Base-by-base conservation (phyloP, 2,329 filamentous ascomycete species). In the Talaromyces sp. region DNA sequence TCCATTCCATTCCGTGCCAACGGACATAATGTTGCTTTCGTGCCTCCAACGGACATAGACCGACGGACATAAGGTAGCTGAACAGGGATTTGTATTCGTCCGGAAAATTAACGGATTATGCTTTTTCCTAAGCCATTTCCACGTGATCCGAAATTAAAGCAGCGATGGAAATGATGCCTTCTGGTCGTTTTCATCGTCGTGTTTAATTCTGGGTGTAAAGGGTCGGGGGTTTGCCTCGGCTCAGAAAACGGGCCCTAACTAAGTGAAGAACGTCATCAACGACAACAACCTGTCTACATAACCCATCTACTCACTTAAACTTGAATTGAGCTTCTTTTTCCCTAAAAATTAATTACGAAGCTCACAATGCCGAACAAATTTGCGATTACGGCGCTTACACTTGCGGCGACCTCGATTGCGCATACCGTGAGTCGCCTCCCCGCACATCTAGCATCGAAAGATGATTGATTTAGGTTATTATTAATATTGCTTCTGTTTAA, bases 371-470 rank as follows among this genome's bases (percentile, higher is more conserved):
- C 49, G 49, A 53, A 53, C 49, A 27, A 30, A 53, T 53, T 53
- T 22, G 27, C 11, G 27, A 53, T 53, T 27, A 55, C 27, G 19
- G 68, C 69, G 15, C 36, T 64, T 22, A 57, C 63, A 9, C 69
- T 68, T 28, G 39, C 60, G 2, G 33, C 70, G 17, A 59, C 70
- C 25, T 65, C 69, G 13, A 54, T 67, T 15, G 69, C 66, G 28
- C 69, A 71, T 58, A 71, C 69, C 49, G 69, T 70, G 65, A 9
- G 63, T 61, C 10, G 15, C 11, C 19, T 33, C 32, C 17, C 39
- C 19, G 25, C 8, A 25, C 32, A 10, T 32, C 7, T 6, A 39
- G 6, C 22, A 13, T 39, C 2, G 9, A 4, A 47, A 7, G 19
- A 11, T n/a, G 39, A 56, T 39, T 30, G n/a, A 56, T 27, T 42